These are phyloP conservation scores for Dryas drummondii DNA, from an alignment of 306 rosid genomes.

Conservation along the genomic window DNA sequence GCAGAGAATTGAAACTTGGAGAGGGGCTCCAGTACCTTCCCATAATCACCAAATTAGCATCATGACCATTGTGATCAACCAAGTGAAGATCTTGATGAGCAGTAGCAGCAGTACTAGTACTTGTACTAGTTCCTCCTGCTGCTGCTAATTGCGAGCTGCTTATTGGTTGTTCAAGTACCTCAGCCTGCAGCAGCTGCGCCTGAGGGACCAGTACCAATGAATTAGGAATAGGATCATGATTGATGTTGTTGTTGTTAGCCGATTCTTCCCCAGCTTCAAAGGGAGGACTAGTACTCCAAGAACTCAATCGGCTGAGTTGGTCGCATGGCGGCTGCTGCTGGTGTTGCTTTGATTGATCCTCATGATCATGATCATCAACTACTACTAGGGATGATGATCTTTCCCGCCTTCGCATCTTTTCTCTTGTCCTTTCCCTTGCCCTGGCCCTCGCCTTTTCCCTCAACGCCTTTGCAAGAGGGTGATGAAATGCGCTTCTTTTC, in stretches of 20 bases:
- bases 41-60: constrained; percentile 33
- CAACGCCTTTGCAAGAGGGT: constrained; percentile 45
- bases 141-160: constrained; percentile 15
- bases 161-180: constrained; percentile 33
- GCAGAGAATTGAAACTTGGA: constrained; percentile 45
- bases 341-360: no score
- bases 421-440: constrained; percentile 63
- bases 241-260: constrained; percentile 29
- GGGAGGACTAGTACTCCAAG: constrained; percentile 66
- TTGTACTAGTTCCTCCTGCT: not conserved
- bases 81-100: constrained; percentile 11
- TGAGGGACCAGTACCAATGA: constrained; percentile 26
- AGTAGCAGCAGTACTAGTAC: no score
- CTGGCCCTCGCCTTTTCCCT: constrained; percentile 79
- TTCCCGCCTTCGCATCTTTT: constrained; percentile 27
- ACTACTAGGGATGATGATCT: no score
- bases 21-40: constrained; percentile 55
- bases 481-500: constrained; percentile 29
- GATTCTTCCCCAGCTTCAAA: constrained; percentile 60
- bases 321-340: constrained; percentile 9
- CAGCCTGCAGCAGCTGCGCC: not conserved
- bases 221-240: not conserved
- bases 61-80: constrained; percentile 23
- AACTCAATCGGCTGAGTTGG: constrained; percentile 23
- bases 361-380: no score